Conservation (phyloP, 2,329 filamentous ascomycete species). For the Colletotrichum lindemuthianum region DNA sequence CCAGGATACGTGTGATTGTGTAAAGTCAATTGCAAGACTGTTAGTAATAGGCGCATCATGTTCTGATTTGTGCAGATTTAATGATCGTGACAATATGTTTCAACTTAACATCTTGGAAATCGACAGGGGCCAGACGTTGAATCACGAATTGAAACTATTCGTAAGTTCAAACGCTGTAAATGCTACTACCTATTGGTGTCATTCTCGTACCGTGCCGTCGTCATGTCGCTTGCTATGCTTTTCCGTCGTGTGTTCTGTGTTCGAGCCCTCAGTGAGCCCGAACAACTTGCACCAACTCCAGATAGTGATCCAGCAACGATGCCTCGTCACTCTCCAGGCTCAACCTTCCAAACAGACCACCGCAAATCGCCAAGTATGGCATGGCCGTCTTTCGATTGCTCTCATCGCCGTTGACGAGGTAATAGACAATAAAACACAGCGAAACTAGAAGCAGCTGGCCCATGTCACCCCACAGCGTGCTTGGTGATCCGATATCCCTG, state of each 20-base stretch:
- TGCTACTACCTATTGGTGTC: not conserved
- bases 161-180: too few relatives aligned
- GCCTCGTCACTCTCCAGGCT: conserved; percentile 21
- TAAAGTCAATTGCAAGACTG: too few relatives aligned
- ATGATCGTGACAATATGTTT: too few relatives aligned
- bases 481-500: conserved; percentile 19
- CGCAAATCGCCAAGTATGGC: conserved; percentile 28
- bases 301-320: conserved; percentile 24
- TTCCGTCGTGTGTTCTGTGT: not conserved
- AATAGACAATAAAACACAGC: conserved; percentile 31
- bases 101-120: too few relatives aligned
- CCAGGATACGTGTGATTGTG: too few relatives aligned
- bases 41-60: too few relatives aligned
- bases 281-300: conserved; percentile 21
- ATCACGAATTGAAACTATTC: too few relatives aligned
- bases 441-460: conserved; percentile 28
- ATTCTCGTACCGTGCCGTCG: conserved; percentile 10
- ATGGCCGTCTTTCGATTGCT: conserved; percentile 14
- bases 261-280: not conserved
- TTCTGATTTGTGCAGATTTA: too few relatives aligned
- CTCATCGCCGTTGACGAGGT: conserved; percentile 21
- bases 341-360: conserved; percentile 17
- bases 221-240: conserved; percentile 6
- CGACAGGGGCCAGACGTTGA: too few relatives aligned
- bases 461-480: conserved; percentile 23